phyloP scores from a whole-genome alignment of 2,329 filamentous ascomycete genomes.

The Fusarium sarcochroum region DNA sequence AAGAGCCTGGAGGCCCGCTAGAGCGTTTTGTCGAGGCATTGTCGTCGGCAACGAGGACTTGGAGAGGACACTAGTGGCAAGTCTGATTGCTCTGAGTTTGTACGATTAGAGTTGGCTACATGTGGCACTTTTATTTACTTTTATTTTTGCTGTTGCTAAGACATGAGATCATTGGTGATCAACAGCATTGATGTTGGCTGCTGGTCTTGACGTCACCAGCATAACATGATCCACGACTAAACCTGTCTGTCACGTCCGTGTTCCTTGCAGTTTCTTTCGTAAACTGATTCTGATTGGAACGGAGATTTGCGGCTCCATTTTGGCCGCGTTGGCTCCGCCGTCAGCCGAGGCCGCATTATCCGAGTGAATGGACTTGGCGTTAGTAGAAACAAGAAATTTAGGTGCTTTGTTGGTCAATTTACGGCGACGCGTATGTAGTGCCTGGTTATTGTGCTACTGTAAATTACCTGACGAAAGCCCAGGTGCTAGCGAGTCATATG shows the following conservation, averaged over 20 bases:
- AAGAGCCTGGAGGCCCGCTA: conserved; percentile 12
- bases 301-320: conserved; percentile 39
- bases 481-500: neutral
- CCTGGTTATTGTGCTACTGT: neutral
- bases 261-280: conserved; percentile 23
- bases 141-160: neutral
- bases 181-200: neutral
- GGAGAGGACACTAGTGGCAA: neutral
- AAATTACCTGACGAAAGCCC: neutral
- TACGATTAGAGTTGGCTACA: neutral
- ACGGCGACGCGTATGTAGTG: neutral
- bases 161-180: conserved; percentile 36
- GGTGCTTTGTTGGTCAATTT: conserved; percentile 5
- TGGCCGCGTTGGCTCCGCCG: conserved; percentile 4
- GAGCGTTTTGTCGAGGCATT: conserved; percentile 27
- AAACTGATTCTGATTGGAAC: conserved; percentile 21
- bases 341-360: conserved; percentile 38
- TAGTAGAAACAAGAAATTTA: conserved; percentile 25
- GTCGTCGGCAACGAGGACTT: neutral
- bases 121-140: conserved; percentile 11
- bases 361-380: conserved; percentile 32
- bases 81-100: neutral
- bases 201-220: conserved; percentile 36
- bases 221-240: conserved; percentile 18
- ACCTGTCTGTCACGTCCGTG: conserved; percentile 24